phyloP scores from a whole-genome alignment of 805 yeast genomes.

The Ogataea pignaliae region DNA sequence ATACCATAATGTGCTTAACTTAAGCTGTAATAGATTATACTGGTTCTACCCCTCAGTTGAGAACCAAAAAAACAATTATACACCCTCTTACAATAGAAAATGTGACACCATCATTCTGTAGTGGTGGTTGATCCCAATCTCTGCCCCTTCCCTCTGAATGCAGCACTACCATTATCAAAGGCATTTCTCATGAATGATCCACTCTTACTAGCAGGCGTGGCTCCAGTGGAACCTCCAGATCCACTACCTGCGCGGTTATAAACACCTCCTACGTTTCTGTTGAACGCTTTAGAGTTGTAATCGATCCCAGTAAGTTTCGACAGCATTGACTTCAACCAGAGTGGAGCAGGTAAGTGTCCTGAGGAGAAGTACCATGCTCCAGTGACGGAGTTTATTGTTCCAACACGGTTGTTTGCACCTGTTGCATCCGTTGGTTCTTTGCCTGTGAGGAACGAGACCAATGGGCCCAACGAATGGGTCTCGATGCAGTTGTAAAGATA shows the following conservation, averaged over 20 bases:
- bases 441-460: slow-evolving; percentile 30
- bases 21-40: too few species aligned
- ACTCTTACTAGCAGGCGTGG: slow-evolving; percentile 7
- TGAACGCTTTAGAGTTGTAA: slow-evolving; percentile 25
- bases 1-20: too few species aligned
- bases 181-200: slow-evolving; percentile 13
- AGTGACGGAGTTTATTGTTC: slow-evolving; percentile 23
- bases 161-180: slow-evolving; percentile 4
- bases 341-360: slow-evolving; percentile 56
- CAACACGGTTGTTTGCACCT: slow-evolving; percentile 25
- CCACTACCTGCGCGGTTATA: too few species aligned
- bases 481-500: slow-evolving; percentile 61
- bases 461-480: slow-evolving; percentile 49
- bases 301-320: slow-evolving; percentile 29
- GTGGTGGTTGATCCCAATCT: slow-evolving; percentile 28
- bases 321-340: slow-evolving; percentile 33
- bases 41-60: too few species aligned
- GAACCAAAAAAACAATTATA: too few species aligned
- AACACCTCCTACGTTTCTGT: slow-evolving; percentile 7
- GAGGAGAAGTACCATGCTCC: slow-evolving; percentile 40
- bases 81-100: too few species aligned
- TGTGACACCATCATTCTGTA: slow-evolving; percentile 1
- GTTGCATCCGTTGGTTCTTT: slow-evolving; percentile 18
- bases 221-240: slow-evolving; percentile 8
- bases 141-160: slow-evolving; percentile 36